Percentiles rank a stretch among this genome's conserved stretches.
Evolutionary conservation across 2,329 filamentous ascomycete genomes (phyloP).

Genomic region (Cladosporium austrohemisphaericum): DNA sequence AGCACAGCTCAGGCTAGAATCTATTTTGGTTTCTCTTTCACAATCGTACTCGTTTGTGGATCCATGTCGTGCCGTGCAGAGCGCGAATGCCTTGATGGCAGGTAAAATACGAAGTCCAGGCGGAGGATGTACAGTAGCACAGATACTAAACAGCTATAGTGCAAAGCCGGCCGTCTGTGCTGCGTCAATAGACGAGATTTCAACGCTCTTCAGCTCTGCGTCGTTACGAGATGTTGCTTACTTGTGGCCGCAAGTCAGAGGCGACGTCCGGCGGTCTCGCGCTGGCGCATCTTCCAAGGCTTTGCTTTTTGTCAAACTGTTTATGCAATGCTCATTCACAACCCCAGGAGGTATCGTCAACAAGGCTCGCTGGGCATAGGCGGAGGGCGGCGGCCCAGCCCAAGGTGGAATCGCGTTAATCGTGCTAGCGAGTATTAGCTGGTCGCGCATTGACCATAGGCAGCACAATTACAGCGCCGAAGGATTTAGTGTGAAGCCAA

Average conservation of each 20-base stretch:
- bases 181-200: background rate
- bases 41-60: background rate
- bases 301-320: background rate
- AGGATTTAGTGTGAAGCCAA: background rate
- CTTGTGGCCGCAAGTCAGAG: background rate
- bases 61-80: slow-evolving; percentile 1
- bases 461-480: background rate
- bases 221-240: background rate
- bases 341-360: background rate
- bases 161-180: background rate
- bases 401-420: slow-evolving; percentile 9
- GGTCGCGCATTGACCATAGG: no score
- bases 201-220: background rate
- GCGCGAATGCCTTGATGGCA: background rate
- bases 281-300: background rate
- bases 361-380: background rate
- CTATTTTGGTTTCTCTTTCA: background rate
- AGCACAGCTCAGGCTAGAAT: background rate
- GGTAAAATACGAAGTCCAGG: slow-evolving; percentile 4
- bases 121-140: slow-evolving; percentile 9
- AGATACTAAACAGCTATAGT: slow-evolving; percentile 1
- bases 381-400: background rate
- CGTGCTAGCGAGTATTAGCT: no score
- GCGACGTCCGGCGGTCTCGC: background rate
- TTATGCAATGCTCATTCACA: background rate